Base-by-base conservation (phyloP, 192 early-diverging fungal genomes). In the Entomortierella beljakovae region DNA sequence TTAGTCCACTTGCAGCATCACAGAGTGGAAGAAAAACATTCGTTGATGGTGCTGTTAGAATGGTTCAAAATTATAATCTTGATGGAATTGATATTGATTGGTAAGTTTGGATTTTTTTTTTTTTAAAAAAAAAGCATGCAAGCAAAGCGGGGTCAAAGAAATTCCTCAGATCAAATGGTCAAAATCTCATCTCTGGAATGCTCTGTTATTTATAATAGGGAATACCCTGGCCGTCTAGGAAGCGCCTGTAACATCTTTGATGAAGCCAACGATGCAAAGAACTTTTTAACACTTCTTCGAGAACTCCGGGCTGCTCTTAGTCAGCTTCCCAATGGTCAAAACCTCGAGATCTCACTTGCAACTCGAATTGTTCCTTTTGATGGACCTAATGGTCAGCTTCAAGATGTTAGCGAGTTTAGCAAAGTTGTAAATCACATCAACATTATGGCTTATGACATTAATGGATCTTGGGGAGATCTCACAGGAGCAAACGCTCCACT, bases 51-150 rank as follows among this genome's bases (percentile, higher is more conserved):
- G 88, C 88, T 57, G 59, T 87, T 25, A 40, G 63, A 9, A 85
- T 87, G 68, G 72, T 89, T 34, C 79, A 74, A 16, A 80, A 82
- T 1, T 89, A 84, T 60, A 66, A 82, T 15, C 70, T 92, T 2
- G 91, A 93, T 82, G 93, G 93, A 61, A 84, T 91, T 59, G 93
- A 94, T 69, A 81, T 94, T 64, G 93, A 93, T 72, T 93, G 80
- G 67, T 67, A 40, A 74, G 18, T 5, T 6, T 26, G 15, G 1
- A 10, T 34, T 34, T 26, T 46, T 32, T 32, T 50, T 43, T 49
- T 25, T 54, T 16, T 55, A 1, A 26, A n/a, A n/a, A n/a, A n/a
- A n/a, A n/a, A n/a, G n/a, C n/a, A n/a, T n/a, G n/a, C n/a, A n/a
- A n/a, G n/a, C n/a, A n/a, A n/a, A n/a, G n/a, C n/a, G n/a, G n/a